Conservation (phyloP, 208 protist species). For the Trichomonas vaginalis region DNA sequence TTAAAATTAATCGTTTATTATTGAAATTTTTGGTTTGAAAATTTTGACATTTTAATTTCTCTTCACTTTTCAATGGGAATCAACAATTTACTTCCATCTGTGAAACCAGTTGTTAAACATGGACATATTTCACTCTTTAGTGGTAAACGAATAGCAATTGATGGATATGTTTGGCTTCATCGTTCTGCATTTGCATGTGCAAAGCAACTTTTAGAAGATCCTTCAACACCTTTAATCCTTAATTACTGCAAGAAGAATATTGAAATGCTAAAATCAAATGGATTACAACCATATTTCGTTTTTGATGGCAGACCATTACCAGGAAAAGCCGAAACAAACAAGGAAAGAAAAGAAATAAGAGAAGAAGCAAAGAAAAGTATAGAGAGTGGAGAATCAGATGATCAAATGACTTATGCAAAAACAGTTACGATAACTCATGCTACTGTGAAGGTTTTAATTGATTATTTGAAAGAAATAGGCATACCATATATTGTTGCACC, state of each 20-base stretch:
- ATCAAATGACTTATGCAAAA: background rate
- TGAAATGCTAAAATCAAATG: constrained; percentile 43
- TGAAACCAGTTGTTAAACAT: background rate
- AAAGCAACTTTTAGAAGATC: constrained; percentile 40
- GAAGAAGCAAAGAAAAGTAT: background rate
- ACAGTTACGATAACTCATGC: background rate
- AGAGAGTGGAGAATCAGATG: constrained; percentile 31
- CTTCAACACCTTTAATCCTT: constrained; percentile 35
- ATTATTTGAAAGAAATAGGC: background rate
- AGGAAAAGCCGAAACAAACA: constrained; percentile 44
- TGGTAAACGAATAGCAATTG: constrained; percentile 51
- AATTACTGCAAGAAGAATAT: constrained; percentile 47
- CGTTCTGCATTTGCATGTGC: constrained; percentile 48
- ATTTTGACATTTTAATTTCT: background rate
- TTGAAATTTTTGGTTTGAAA: background rate
- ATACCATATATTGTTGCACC: constrained; percentile 63
- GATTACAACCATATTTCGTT: constrained; percentile 59
- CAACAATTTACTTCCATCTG: background rate
- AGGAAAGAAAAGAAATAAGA: constrained; percentile 43
- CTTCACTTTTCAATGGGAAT: background rate
- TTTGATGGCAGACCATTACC: constrained; percentile 68
- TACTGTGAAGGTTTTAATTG: background rate
- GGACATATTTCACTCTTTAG: constrained; percentile 38
- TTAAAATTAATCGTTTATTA: too few relatives aligned
- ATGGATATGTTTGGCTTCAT: constrained; percentile 62